These are phyloP conservation scores for Botryotinia globosa DNA, from an alignment of 2,329 filamentous ascomycete genomes.

Conservation along the genomic window DNA sequence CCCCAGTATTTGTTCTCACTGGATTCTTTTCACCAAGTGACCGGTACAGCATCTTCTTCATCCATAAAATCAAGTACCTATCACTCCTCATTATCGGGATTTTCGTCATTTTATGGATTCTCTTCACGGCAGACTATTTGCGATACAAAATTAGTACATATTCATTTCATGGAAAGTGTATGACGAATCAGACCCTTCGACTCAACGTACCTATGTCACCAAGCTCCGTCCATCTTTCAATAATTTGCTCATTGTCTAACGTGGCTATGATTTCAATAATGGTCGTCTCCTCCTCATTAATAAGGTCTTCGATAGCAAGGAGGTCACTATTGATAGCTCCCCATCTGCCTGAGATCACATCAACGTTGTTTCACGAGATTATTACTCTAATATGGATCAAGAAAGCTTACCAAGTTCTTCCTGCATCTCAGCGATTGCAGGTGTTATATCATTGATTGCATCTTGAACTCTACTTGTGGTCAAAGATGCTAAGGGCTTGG, in stretches of 20 bases:
- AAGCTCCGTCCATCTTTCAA: not conserved
- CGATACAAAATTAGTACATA: too few relatives aligned
- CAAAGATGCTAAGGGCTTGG: not conserved
- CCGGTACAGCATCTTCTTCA: not conserved
- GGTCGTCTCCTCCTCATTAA: not conserved
- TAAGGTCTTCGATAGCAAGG: not conserved
- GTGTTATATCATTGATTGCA: not conserved
- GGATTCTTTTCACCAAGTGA: not conserved
- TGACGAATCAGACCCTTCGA: too few relatives aligned
- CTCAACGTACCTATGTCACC: not conserved
- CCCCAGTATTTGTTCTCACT: too few relatives aligned
- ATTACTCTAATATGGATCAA: not conserved
- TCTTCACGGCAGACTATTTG: too few relatives aligned
- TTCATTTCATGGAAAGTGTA: too few relatives aligned
- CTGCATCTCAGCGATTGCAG: not conserved
- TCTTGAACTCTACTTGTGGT: not conserved
- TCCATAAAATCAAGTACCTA: too few relatives aligned
- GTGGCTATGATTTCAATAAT: not conserved
- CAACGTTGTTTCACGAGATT: too few relatives aligned
- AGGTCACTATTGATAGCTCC: not conserved
- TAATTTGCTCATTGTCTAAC: not conserved
- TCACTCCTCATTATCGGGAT: too few relatives aligned
- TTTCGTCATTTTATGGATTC: too few relatives aligned
- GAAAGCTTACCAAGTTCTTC: not conserved
- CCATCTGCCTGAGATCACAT: not conserved